These are phyloP conservation scores for Alternaria burnsii DNA, from an alignment of 2,329 filamentous ascomycete species.

Conservation along the genomic window DNA sequence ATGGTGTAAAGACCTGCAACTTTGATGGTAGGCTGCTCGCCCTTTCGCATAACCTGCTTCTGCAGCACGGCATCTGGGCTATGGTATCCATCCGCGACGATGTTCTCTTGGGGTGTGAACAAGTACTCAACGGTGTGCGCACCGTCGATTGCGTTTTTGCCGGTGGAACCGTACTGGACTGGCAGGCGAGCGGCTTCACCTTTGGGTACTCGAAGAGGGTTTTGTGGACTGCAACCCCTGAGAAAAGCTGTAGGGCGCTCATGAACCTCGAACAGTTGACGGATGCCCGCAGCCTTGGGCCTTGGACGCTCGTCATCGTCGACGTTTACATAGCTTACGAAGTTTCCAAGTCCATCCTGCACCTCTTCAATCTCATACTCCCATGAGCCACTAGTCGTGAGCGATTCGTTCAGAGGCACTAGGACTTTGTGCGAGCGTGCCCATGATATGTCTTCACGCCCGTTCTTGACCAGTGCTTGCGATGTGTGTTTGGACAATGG, in stretches of 20 bases:
- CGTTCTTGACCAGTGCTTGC: slow-evolving; percentile 65
- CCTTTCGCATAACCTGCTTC: slow-evolving; percentile 68
- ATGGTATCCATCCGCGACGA: slow-evolving; percentile 75
- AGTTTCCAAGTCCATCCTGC: slow-evolving; percentile 87
- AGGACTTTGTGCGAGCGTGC: slow-evolving; percentile 76
- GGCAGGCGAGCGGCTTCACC: slow-evolving; percentile 74
- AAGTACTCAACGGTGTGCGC: slow-evolving; percentile 80
- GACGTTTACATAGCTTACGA: slow-evolving; percentile 74
- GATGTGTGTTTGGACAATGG: slow-evolving; percentile 72
- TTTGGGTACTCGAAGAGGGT: slow-evolving; percentile 83
- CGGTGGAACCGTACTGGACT: slow-evolving; percentile 72
- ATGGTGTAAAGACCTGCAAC: slow-evolving; percentile 88
- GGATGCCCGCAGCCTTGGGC: slow-evolving; percentile 68
- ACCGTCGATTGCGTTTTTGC: slow-evolving; percentile 65
- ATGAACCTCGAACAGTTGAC: slow-evolving; percentile 83
- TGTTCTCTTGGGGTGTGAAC: slow-evolving; percentile 77
- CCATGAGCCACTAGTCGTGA: slow-evolving; percentile 82
- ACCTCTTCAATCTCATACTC: slow-evolving; percentile 92
- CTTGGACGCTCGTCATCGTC: slow-evolving; percentile 71
- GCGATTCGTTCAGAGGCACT: slow-evolving; percentile 89
- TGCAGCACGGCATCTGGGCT: slow-evolving; percentile 64
- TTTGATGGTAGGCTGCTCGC: slow-evolving; percentile 73
- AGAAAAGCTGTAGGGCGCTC: slow-evolving; percentile 81
- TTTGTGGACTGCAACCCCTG: slow-evolving; percentile 77
- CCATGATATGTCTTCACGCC: slow-evolving; percentile 78